These are phyloP conservation scores for Capsella bursapastoris DNA, from an alignment of 345 rosid genomes.

Conservation along the genomic window DNA sequence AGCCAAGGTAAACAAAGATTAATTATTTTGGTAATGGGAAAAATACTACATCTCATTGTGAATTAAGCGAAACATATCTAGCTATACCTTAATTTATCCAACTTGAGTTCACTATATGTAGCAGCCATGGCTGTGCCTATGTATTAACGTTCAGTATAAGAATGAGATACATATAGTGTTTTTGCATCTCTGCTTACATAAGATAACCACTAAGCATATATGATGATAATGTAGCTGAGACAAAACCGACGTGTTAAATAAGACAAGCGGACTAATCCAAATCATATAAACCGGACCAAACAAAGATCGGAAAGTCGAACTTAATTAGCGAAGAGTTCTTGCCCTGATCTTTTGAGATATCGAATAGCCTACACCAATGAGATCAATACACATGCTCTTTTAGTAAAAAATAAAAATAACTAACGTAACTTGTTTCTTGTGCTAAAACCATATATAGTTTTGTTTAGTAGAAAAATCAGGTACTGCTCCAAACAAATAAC, in stretches of 20 bases:
- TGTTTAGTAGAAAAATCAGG: too few species aligned
- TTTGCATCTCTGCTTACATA: background rate
- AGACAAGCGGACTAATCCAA: background rate
- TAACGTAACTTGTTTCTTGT: too few species aligned
- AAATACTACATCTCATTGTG: too few species aligned
- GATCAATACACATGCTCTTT: too few species aligned
- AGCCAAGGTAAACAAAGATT: too few species aligned
- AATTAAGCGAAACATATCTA: too few species aligned
- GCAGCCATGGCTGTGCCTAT: background rate
- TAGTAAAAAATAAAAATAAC: too few species aligned
- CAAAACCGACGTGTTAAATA: background rate
- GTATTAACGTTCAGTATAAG: background rate
- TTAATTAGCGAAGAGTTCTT: background rate
- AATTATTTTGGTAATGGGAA: too few species aligned
- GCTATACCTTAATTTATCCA: too few species aligned
- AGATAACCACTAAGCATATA: background rate
- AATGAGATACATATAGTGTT: background rate
- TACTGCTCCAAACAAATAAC: too few species aligned
- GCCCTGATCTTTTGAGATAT: background rate
- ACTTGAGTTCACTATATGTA: background rate
- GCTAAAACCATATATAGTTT: background rate
- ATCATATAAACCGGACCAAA: background rate
- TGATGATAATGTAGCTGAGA: too few species aligned
- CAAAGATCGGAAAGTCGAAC: background rate
- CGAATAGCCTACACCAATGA: too few species aligned